A percentile compares a stretch with the other conserved stretches of the same genome.
phyloP scores from a whole-genome alignment of 768 basidiomycete species.

The Suillus discolor region DNA sequence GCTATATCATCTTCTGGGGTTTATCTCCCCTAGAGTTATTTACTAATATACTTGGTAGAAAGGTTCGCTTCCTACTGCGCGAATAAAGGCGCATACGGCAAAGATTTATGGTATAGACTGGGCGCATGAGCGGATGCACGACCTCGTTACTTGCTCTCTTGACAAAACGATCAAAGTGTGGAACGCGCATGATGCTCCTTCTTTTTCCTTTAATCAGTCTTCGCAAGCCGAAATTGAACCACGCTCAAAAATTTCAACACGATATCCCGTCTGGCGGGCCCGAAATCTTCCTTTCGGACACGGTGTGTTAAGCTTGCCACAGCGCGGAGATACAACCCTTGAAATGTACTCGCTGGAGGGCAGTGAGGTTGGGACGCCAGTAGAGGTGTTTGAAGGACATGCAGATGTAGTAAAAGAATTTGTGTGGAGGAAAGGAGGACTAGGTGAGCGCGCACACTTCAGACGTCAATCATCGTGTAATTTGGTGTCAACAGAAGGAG shows the following conservation, averaged over 20 bases:
- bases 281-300: conserved; percentile 89
- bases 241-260: conserved; percentile 60
- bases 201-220: conserved; percentile 15
- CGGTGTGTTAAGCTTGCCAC: conserved; percentile 86
- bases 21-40: not conserved
- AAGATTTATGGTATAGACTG: conserved; percentile 99
- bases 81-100: conserved; percentile 79
- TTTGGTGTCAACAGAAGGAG: conserved; percentile 39
- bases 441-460: conserved; percentile 40
- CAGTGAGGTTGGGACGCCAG: conserved; percentile 38
- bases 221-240: conserved; percentile 37
- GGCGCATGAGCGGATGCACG: conserved; percentile 72
- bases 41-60: conserved; percentile 51
- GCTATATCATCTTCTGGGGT: not conserved
- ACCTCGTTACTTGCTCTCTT: conserved; percentile 92
- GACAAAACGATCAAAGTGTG: conserved; percentile 93
- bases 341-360: conserved; percentile 70
- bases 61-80: conserved; percentile 79
- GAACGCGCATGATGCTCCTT: conserved; percentile 40
- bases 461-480: not conserved
- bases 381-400: conserved; percentile 85
- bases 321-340: conserved; percentile 80
- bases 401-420: conserved; percentile 96
- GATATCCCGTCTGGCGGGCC: conserved; percentile 94
- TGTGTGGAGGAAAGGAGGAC: conserved; percentile 82